Evolutionary conservation across 1,284 basidiomycete species (phyloP), one percentile per base, ranked within the genome.

Genomic region (Melampsora occidentalis): DNA sequence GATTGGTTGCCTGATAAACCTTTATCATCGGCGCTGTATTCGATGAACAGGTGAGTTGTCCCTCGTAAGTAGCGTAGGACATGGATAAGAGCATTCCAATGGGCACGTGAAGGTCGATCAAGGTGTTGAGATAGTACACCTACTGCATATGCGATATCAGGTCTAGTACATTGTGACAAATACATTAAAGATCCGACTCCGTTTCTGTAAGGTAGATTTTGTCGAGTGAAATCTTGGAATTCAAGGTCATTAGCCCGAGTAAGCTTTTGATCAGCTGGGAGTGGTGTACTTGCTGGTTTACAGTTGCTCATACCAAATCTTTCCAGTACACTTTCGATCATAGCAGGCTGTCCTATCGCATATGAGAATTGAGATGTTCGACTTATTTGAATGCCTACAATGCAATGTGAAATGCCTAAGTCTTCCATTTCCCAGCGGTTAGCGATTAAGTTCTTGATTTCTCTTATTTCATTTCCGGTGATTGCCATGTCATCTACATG

Each of bases 91-190:
- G 14, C 22, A 65, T 65, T 65, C 63, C 63, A 65, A 22, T 65
- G 63, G 14, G 22, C 10, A 12, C 14, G 22, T 10, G 14, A 14
- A n/a, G 63, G 63, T 28, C 22, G 25, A 31, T 65, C 33, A 10
- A 65, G 63, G 33, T n/a, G 28, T 65, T 65, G 63, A 10, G 63
- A 35, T 65, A 65, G 33, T 10, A 14, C n/a, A n/a, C n/a, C n/a
- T n/a, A n/a, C n/a, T n/a, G n/a, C n/a, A n/a, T n/a, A n/a, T n/a
- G n/a, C n/a, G 16, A 65, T 65, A 39, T 65, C 63, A 33, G 63
- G 63, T 16, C 63, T 28, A 10, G 63, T 65, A 35, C 63, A 65
- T 39, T 65, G 63, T 65, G 20, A 28, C 12, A 65, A 31, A 31
- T 65, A 65, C 10, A n/a, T 65, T 10, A 65, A 31, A 7, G 14